Conservation (phyloP, 306 rosid genomes). For the Vachellia collinsii region DNA sequence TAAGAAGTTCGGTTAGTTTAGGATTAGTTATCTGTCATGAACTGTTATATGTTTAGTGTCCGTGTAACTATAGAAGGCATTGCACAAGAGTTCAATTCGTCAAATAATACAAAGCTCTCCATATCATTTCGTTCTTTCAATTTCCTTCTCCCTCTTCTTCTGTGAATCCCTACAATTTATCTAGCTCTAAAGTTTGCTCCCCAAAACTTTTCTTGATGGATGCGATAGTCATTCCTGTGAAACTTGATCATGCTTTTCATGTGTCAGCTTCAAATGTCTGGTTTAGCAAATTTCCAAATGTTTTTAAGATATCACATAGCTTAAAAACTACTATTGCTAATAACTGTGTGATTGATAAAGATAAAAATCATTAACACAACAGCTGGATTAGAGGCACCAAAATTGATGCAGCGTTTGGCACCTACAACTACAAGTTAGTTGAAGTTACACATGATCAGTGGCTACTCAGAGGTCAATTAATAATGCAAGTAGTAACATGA, state of each 20-base stretch:
- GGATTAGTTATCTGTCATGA: not conserved
- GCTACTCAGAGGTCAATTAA: not conserved
- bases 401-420: not conserved
- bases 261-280: slow-evolving; percentile 7
- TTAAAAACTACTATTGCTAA: not conserved
- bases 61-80: not conserved
- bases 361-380: not conserved
- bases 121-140: not conserved
- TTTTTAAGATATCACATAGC: not conserved
- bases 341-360: not conserved
- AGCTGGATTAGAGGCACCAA: not conserved
- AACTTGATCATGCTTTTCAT: not conserved
- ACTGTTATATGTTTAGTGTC: not conserved
- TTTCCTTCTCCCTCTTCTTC: not conserved
- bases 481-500: not conserved
- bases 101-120: not conserved
- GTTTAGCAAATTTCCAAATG: slow-evolving; percentile 6
- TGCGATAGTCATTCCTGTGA: not conserved
- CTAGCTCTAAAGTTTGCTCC: not conserved
- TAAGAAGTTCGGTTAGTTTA: not conserved
- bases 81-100: not conserved
- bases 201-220: not conserved
- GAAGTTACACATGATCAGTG: too few relatives aligned
- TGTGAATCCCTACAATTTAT: not conserved
- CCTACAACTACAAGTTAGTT: too few relatives aligned